Percentiles rank a stretch among this genome's conserved stretches.
Conservation (phyloP, 768 basidiomycete species). For the Daedaleopsis sinensis region DNA sequence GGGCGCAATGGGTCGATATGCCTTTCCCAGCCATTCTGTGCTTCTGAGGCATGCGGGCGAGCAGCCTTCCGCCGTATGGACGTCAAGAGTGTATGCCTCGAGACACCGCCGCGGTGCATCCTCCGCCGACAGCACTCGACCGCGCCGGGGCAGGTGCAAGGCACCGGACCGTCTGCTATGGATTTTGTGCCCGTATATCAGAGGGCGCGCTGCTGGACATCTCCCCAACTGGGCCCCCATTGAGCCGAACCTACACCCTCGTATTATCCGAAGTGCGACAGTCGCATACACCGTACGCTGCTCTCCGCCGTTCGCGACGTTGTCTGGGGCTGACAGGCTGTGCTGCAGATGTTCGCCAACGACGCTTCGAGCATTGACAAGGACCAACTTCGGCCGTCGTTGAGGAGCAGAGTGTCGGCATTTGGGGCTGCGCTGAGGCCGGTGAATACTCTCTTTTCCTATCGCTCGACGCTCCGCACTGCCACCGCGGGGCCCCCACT, state of each 20-base stretch:
- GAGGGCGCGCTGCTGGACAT: slow-evolving; percentile 7
- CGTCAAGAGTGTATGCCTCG: background rate
- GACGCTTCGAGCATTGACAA: slow-evolving; percentile 19
- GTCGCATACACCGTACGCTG: slow-evolving; percentile 22
- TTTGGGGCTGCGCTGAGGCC: slow-evolving; percentile 24
- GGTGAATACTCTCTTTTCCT: slow-evolving; percentile 21
- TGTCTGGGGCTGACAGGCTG: slow-evolving; percentile 10
- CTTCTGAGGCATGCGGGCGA: slow-evolving; percentile 10
- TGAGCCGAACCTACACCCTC: slow-evolving; percentile 29
- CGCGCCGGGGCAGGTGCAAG: slow-evolving; percentile 21
- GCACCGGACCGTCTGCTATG: slow-evolving; percentile 13
- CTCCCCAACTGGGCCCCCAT: slow-evolving; percentile 23
- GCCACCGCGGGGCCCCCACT: background rate
- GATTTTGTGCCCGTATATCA: slow-evolving; percentile 21
- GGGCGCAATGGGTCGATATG: slow-evolving; percentile 1
- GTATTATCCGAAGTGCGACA: slow-evolving; percentile 28
- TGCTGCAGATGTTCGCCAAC: slow-evolving; percentile 13
- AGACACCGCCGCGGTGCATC: background rate
- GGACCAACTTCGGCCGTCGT: slow-evolving; percentile 25
- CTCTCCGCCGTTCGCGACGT: slow-evolving; percentile 4
- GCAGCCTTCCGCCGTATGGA: slow-evolving; percentile 3
- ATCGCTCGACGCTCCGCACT: slow-evolving; percentile 10
- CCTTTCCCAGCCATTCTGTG: slow-evolving; percentile 8
- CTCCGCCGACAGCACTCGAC: slow-evolving; percentile 10
- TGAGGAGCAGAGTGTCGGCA: slow-evolving; percentile 26